Conservation (phyloP, 2,329 filamentous ascomycete genomes). For the Diaporthe destruens region DNA sequence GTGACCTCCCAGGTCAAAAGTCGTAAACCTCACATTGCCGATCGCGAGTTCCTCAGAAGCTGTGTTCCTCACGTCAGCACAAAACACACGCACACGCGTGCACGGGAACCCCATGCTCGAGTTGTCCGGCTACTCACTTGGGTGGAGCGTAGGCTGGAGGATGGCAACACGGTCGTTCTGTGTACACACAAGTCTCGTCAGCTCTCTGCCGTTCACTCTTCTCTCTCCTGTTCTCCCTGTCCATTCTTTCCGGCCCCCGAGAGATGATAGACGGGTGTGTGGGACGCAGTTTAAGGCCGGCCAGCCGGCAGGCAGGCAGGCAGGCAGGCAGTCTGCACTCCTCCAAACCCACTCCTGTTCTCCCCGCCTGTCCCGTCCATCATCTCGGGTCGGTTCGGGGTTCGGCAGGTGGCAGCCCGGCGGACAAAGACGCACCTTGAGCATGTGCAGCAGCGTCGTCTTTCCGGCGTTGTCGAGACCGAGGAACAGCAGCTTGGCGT, state of each 20-base stretch:
- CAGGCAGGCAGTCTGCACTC: neutral
- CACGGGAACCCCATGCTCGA: neutral
- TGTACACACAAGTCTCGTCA: conserved; percentile 34
- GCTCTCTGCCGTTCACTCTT: conserved; percentile 29
- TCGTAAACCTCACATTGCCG: conserved; percentile 94
- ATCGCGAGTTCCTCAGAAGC: conserved; percentile 93
- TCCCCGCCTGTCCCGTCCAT: neutral
- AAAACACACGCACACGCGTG: too few relatives aligned
- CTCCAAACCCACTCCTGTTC: neutral
- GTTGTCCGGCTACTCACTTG: conserved; percentile 69
- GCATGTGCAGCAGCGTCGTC: conserved; percentile 93
- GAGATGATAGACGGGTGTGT: neutral
- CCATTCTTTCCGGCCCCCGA: neutral
- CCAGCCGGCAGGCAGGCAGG: too few relatives aligned
- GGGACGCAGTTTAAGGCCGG: too few relatives aligned
- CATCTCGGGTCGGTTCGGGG: neutral
- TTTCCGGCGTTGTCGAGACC: conserved; percentile 96
- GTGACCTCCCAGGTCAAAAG: conserved; percentile 93
- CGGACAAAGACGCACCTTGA: conserved; percentile 75
- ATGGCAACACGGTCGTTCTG: conserved; percentile 94
- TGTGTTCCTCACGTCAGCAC: conserved; percentile 50
- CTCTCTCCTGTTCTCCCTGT: too few relatives aligned
- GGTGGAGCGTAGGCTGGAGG: conserved; percentile 90
- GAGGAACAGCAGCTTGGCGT: conserved; percentile 93
- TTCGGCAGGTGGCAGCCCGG: neutral